phyloP scores from a whole-genome alignment of 306 rosid species.

The Quercus robur region DNA sequence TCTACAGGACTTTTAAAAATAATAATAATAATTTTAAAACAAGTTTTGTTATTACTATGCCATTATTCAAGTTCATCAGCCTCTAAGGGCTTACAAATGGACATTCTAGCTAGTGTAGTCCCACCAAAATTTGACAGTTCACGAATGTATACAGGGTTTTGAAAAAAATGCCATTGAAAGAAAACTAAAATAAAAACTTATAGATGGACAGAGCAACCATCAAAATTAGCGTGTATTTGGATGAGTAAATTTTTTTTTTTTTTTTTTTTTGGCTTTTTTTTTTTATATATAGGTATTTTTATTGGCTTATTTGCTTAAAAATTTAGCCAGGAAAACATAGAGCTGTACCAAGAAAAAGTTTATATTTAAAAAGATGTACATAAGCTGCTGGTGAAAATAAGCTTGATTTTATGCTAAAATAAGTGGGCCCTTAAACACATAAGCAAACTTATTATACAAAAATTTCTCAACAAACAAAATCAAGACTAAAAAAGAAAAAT shows the following conservation, averaged over 20 bases:
- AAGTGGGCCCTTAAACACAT: not conserved
- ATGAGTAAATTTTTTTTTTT: slow-evolving; percentile 19
- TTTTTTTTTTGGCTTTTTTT: no score
- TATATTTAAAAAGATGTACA: no score
- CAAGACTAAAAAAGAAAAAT: no score
- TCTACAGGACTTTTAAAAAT: not conserved
- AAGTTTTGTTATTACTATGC: not conserved
- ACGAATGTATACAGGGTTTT: not conserved
- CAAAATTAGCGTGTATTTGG: no score
- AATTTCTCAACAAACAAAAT: no score
- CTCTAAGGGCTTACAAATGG: not conserved
- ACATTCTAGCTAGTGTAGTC: slow-evolving; percentile 5
- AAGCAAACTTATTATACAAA: not conserved
- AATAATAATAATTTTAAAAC: not conserved
- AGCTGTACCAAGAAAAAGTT: no score
- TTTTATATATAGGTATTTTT: no score
- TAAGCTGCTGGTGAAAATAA: no score
- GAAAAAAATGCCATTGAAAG: not conserved
- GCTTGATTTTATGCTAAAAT: no score
- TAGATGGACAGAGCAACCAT: not conserved
- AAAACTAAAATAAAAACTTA: not conserved
- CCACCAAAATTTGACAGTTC: not conserved
- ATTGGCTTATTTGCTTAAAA: no score
- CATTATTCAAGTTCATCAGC: not conserved
- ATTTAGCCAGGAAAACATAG: no score